Evolutionary conservation across 1,139 yeast genomes (phyloP).

Genomic region (Candida tetrigidarum): DNA sequence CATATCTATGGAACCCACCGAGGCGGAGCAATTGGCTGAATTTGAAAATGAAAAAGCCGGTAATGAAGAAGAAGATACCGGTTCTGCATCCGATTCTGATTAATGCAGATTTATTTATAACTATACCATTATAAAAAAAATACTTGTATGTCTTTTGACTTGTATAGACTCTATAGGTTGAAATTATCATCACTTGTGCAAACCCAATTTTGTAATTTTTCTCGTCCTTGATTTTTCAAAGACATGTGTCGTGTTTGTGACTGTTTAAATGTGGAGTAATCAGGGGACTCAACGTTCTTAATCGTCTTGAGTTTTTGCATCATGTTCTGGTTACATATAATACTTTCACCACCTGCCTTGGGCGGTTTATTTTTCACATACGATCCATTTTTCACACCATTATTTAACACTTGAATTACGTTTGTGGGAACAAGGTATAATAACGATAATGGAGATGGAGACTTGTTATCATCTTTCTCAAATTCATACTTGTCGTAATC

Average conservation of each 20-base stretch:
- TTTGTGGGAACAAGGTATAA: conserved; percentile 31
- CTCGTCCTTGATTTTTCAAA: conserved; percentile 27
- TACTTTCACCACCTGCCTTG: conserved; percentile 48
- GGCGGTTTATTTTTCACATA: conserved; percentile 49
- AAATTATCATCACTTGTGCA: conserved; percentile 39
- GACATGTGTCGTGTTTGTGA: conserved; percentile 24
- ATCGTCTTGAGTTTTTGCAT: conserved; percentile 19
- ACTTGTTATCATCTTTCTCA: conserved; percentile 23
- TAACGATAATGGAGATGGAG: conserved; percentile 43
- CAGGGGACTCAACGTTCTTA: conserved; percentile 10
- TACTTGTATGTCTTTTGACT: neutral
- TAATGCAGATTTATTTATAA: conserved; percentile 13
- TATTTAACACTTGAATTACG: conserved; percentile 47
- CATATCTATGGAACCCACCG: conserved; percentile 40
- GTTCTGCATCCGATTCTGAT: conserved; percentile 41
- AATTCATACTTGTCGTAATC: conserved; percentile 28
- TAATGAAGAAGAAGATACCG: conserved; percentile 34
- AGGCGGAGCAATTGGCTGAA: conserved; percentile 30
- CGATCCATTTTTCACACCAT: conserved; percentile 59
- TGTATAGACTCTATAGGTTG: conserved; percentile 9
- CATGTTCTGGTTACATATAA: conserved; percentile 37
- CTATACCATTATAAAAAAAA: conserved; percentile 6
- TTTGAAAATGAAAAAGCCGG: conserved; percentile 26
- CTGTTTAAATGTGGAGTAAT: conserved; percentile 34
- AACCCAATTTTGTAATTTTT: conserved; percentile 35